A percentile compares a stretch with the other conserved stretches of the same genome.
Conservation (phyloP, 2,329 filamentous ascomycete genomes). For the Diaporthe amygdali region DNA sequence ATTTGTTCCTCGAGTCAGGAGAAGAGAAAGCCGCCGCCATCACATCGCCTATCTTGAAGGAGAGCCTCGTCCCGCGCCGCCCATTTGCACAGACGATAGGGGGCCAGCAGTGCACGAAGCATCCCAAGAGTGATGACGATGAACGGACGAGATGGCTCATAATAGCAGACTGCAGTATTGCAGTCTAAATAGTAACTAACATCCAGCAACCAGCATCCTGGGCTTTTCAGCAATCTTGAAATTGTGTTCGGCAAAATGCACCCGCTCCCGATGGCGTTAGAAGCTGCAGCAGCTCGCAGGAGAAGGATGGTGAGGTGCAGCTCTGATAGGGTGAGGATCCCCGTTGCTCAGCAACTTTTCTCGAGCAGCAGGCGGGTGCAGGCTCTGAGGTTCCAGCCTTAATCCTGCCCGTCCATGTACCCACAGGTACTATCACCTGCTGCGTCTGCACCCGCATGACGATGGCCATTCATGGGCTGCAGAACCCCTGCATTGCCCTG, state of each 20-base stretch:
- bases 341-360: constrained; percentile 17
- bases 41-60: no score
- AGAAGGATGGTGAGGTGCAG: not conserved
- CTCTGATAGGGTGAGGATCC: constrained; percentile 1
- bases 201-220: not conserved
- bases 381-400: not conserved
- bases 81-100: no score
- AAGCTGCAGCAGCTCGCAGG: not conserved
- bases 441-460: not conserved
- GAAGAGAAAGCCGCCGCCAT: not conserved
- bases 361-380: not conserved
- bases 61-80: no score
- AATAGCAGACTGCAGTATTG: no score
- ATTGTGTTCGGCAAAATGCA: constrained; percentile 1
- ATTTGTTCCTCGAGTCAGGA: not conserved
- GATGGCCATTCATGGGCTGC: not conserved
- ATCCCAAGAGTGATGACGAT: not conserved
- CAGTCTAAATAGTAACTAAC: no score
- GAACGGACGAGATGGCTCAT: no score
- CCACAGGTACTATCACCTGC: not conserved
- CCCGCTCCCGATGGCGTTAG: constrained; percentile 10
- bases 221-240: not conserved
- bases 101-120: no score
- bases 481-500: not conserved
- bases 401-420: not conserved